phyloP scores from a whole-genome alignment of 2,329 filamentous ascomycete species.

The Fusarium camptoceras region DNA sequence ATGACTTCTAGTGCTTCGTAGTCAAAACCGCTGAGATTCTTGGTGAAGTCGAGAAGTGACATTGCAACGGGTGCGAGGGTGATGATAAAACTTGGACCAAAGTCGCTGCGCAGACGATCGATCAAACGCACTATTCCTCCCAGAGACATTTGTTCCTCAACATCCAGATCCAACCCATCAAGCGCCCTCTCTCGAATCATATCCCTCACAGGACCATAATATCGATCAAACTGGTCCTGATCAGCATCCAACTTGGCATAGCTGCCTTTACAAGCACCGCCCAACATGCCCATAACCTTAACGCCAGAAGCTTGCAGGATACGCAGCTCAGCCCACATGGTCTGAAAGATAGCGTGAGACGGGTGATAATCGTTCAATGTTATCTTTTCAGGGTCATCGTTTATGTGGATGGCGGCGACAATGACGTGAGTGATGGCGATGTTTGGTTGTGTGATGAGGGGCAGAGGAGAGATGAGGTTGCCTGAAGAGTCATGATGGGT shows the following conservation, averaged over 20 bases:
- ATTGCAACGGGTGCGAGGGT: constrained; percentile 86
- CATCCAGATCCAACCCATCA: constrained; percentile 81
- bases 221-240: constrained; percentile 73
- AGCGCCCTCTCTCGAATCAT: constrained; percentile 71
- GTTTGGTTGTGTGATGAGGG: constrained; percentile 60
- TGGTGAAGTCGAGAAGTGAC: constrained; percentile 66
- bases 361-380: constrained; percentile 85
- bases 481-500: constrained; percentile 62
- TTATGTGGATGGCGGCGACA: constrained; percentile 87
- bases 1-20: constrained; percentile 80
- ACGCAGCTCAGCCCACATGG: constrained; percentile 82
- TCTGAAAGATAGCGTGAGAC: constrained; percentile 72
- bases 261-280: constrained; percentile 83
- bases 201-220: constrained; percentile 76
- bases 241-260: constrained; percentile 69
- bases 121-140: constrained; percentile 74
- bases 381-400: constrained; percentile 72
- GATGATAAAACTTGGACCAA: constrained; percentile 77
- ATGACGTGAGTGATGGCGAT: constrained; percentile 81
- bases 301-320: constrained; percentile 79
- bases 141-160: constrained; percentile 81
- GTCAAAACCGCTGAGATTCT: constrained; percentile 83
- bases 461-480: constrained; percentile 64
- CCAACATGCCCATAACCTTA: constrained; percentile 87
- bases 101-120: constrained; percentile 74